phyloP scores from a whole-genome alignment of 768 basidiomycete species.

The Suillus subaureus region DNA sequence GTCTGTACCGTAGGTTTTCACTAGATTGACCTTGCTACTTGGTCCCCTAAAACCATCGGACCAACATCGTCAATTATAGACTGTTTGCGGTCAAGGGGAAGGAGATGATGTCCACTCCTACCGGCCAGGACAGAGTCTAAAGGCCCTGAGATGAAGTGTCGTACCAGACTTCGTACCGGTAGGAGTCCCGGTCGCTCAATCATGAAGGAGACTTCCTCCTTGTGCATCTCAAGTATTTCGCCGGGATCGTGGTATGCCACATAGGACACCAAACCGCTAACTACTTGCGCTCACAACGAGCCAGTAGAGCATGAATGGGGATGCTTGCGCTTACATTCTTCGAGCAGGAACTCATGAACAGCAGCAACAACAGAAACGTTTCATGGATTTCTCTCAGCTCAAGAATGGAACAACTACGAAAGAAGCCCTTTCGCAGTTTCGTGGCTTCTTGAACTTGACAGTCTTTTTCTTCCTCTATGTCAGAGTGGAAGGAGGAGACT shows the following conservation, averaged over 20 bases:
- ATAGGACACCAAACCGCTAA: not conserved
- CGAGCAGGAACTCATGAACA: not conserved
- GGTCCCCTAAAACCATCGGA: too few species aligned
- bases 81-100: constrained; percentile 5
- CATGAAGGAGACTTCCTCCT: not conserved
- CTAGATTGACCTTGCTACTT: too few species aligned
- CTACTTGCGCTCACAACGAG: not conserved
- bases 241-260: not conserved
- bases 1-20: too few species aligned
- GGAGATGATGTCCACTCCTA: not conserved
- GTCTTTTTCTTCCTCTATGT: constrained; percentile 5
- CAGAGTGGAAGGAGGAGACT: not conserved
- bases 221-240: not conserved
- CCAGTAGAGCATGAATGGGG: not conserved
- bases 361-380: constrained; percentile 18
- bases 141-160: not conserved
- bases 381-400: constrained; percentile 26
- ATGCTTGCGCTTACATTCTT: not conserved
- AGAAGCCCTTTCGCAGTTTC: constrained; percentile 15
- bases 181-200: not conserved
- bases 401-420: constrained; percentile 13
- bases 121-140: not conserved
- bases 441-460: constrained; percentile 9
- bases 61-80: constrained; percentile 20
- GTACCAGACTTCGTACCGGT: too few species aligned